Conservation (phyloP, 163 green algal genomes). For the Chlamydomonas reinhardtii region DNA sequence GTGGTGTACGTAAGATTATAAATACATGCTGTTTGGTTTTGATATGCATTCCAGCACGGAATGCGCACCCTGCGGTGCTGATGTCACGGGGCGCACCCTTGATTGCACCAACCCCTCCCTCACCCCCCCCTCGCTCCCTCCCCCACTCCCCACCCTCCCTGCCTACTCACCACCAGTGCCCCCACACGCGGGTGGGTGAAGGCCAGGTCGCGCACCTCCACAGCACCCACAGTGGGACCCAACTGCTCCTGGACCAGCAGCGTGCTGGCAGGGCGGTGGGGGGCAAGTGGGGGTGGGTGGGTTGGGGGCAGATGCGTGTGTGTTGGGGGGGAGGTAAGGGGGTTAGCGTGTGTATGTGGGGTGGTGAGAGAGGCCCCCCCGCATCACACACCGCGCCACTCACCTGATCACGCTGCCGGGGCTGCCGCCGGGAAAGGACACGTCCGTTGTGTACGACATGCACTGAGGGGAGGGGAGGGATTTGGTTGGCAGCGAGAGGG, state of each 20-base stretch:
- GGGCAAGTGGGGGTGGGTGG: neutral
- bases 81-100: too few species aligned
- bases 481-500: too few species aligned
- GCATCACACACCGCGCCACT: too few species aligned
- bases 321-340: too few species aligned
- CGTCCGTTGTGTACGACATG: constrained; percentile 21
- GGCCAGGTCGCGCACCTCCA: constrained; percentile 23
- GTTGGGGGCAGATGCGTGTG: too few species aligned
- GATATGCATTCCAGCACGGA: too few species aligned
- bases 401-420: constrained; percentile 15
- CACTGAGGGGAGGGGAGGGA: neutral
- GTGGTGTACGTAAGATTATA: too few species aligned
- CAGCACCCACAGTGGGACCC: neutral
- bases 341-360: neutral
- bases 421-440: constrained; percentile 6
- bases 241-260: constrained; percentile 27
- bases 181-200: constrained; percentile 13
- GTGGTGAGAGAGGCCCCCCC: too few species aligned
- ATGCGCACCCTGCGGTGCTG: too few species aligned
- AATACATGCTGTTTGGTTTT: too few species aligned
- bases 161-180: constrained; percentile 20
- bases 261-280: neutral
- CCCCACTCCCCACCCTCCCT: neutral
- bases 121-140: neutral
- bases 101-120: too few species aligned